Conservation (phyloP, 331 rosid genomes). For the Saraca asoca region DNA sequence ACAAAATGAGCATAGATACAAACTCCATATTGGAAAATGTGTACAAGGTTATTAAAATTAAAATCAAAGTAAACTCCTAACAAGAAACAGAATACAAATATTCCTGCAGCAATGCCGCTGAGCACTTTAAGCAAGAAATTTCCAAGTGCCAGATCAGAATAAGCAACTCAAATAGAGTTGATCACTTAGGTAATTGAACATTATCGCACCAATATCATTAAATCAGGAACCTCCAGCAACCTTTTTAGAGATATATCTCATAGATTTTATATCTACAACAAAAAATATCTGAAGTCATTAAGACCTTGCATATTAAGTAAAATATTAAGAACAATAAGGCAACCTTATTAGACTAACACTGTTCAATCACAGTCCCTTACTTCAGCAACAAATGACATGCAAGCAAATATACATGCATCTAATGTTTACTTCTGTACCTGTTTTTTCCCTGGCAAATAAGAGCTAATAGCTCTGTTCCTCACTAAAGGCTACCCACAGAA, state of each 20-base stretch:
- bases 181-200: too few relatives aligned
- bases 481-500: conserved; percentile 20
- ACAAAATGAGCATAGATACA: conserved; percentile 3
- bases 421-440: neutral
- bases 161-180: neutral
- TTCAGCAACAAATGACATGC: conserved; percentile 11
- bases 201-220: neutral
- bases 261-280: neutral
- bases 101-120: neutral
- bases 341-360: conserved; percentile 2
- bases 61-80: conserved; percentile 9
- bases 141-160: conserved; percentile 5
- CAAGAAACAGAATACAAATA: too few relatives aligned
- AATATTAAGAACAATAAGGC: conserved; percentile 22
- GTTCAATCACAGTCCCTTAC: conserved; percentile 4
- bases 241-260: conserved; percentile 1
- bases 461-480: conserved; percentile 19
- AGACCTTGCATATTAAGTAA: neutral
- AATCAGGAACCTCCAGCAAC: neutral
- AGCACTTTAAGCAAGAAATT: neutral
- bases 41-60: neutral
- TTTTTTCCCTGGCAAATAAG: conserved; percentile 4
- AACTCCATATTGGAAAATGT: conserved; percentile 10
- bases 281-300: neutral
- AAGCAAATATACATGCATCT: conserved; percentile 17